Conservation (phyloP, 352 stramenopile genomes). For the Pythium aquatile region DNA sequence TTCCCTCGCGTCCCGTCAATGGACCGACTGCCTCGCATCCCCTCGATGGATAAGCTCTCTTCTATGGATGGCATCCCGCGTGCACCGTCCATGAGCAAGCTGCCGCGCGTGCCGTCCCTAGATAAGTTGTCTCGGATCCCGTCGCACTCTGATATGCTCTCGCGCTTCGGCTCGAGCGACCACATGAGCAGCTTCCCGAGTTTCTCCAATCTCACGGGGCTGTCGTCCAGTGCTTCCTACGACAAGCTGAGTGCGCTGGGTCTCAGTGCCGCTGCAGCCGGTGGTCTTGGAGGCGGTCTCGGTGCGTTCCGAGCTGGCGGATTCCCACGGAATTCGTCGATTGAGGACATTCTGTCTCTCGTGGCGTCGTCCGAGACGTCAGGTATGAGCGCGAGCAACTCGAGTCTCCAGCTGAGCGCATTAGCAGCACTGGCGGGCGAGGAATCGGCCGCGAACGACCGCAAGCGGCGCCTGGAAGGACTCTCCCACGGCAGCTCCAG, state of each 20-base stretch:
- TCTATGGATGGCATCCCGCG: slow-evolving; percentile 51
- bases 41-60: slow-evolving; percentile 73
- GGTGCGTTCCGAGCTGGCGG: slow-evolving; percentile 23
- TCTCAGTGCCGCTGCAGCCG: slow-evolving; percentile 7
- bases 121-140: slow-evolving; percentile 43
- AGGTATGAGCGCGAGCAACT: slow-evolving; percentile 43
- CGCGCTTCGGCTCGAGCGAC: slow-evolving; percentile 63
- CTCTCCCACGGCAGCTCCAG: slow-evolving; percentile 7
- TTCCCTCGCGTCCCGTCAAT: slow-evolving; percentile 77
- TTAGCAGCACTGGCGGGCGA: slow-evolving; percentile 63
- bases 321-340: slow-evolving; percentile 83
- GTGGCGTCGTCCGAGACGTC: slow-evolving; percentile 76
- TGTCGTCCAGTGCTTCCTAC: slow-evolving; percentile 70
- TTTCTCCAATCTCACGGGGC: slow-evolving; percentile 64
- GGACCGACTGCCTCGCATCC: slow-evolving; percentile 65
- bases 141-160: slow-evolving; percentile 71
- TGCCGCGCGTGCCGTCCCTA: slow-evolving; percentile 55
- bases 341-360: slow-evolving; percentile 85
- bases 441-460: slow-evolving; percentile 57
- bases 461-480: slow-evolving; percentile 55
- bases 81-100: slow-evolving; percentile 65
- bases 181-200: slow-evolving; percentile 75
- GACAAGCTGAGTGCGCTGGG: slow-evolving; percentile 68
- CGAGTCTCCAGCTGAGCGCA: slow-evolving; percentile 63
- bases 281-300: not conserved